phyloP scores from a whole-genome alignment of 2,329 filamentous ascomycete species.

The Penicillium paneum region DNA sequence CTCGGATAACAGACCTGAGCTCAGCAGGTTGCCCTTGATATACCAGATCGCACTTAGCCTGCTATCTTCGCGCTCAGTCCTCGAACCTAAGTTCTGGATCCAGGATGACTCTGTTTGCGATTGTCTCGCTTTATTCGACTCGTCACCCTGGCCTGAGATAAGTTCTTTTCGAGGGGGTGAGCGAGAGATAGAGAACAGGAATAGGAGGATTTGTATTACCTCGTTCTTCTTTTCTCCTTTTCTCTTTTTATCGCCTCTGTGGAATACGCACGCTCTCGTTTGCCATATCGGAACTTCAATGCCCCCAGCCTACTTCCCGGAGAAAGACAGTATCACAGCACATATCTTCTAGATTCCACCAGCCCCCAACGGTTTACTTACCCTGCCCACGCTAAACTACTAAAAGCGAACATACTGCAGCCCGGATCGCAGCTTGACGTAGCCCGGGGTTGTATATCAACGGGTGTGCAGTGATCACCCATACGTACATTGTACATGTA shows the following conservation, averaged over 20 bases:
- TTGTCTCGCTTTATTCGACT: conserved; percentile 1
- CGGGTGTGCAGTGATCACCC: conserved; percentile 12
- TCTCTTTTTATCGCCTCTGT: not conserved
- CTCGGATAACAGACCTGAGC: conserved; percentile 22
- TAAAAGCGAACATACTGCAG: not conserved
- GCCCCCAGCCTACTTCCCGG: not conserved
- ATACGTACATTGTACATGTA: conserved; percentile 15
- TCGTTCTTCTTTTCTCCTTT: not conserved
- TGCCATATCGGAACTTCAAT: conserved; percentile 1
- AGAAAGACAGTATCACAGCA: not conserved
- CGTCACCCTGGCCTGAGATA: not conserved
- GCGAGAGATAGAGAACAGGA: not conserved
- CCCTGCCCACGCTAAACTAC: not conserved
- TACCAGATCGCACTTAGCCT: not conserved
- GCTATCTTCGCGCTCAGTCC: conserved; percentile 12
- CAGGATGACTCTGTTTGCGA: conserved; percentile 8
- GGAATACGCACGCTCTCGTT: not conserved
- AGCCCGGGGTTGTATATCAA: conserved; percentile 17
- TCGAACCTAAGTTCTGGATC: conserved; percentile 7
- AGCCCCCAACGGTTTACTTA: not conserved
- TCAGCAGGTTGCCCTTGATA: conserved; percentile 14
- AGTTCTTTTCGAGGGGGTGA: not conserved
- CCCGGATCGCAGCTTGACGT: conserved; percentile 3
- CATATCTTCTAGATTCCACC: not conserved
- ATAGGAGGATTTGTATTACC: not conserved